A percentile compares a stretch with the other conserved stretches of the same genome.
phyloP scores from a whole-genome alignment of 2,329 filamentous ascomycete species.

The Clathrospora elynae region DNA sequence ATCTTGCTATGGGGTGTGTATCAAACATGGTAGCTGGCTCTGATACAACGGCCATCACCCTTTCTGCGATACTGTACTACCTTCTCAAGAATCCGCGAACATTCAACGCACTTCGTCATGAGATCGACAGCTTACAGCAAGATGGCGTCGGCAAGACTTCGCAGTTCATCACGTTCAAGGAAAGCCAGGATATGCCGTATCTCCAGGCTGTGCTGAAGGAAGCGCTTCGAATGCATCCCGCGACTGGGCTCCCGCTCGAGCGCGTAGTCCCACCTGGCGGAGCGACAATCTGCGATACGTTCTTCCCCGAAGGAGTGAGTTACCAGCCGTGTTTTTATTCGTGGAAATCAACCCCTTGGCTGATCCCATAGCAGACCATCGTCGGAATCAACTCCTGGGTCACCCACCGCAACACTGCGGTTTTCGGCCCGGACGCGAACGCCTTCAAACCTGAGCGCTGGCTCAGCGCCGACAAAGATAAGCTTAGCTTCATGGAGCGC shows the following conservation, averaged over 20 bases:
- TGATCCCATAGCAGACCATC: constrained; percentile 11
- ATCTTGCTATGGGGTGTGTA: constrained; percentile 47
- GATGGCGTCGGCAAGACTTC: constrained; percentile 3
- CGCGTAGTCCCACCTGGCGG: constrained; percentile 30
- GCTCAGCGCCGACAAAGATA: constrained; percentile 20
- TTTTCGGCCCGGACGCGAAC: constrained; percentile 26
- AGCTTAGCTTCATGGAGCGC: constrained; percentile 22
- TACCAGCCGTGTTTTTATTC: neutral
- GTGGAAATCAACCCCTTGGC: too few relatives aligned
- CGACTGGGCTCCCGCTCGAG: constrained; percentile 27
- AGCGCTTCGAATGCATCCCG: constrained; percentile 32
- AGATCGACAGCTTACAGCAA: constrained; percentile 14
- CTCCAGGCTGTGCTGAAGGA: constrained; percentile 39
- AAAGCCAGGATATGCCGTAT: constrained; percentile 36
- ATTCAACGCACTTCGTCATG: constrained; percentile 19
- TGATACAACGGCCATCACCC: constrained; percentile 53
- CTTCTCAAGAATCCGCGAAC: constrained; percentile 21
- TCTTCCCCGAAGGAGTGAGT: constrained; percentile 25
- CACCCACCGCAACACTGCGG: constrained; percentile 18
- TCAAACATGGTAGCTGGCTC: constrained; percentile 49
- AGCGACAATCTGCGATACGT: constrained; percentile 16
- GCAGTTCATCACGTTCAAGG: constrained; percentile 22
- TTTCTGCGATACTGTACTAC: constrained; percentile 33
- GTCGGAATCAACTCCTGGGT: constrained; percentile 32
- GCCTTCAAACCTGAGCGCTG: constrained; percentile 29